Base-by-base conservation (phyloP, 805 yeast species). In the Vanderwaltozyma yarrowii region DNA sequence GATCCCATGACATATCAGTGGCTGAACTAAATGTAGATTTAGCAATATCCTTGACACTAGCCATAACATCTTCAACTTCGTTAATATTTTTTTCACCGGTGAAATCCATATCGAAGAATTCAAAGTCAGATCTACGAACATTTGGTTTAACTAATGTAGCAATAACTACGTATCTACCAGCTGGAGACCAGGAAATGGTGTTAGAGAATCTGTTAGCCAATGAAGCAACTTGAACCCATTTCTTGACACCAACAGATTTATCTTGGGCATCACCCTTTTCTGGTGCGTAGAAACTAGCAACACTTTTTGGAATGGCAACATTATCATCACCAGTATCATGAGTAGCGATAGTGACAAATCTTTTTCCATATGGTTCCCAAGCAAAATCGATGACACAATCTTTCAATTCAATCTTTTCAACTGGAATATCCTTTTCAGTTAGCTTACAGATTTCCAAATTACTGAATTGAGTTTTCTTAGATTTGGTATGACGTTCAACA, bases 401-500 rank as follows among this genome's bases (percentile, higher is more conserved):
- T 64, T 85, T 85, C 58, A 88, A 72, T 65, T 92, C 99, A 49
- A 92, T 70, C 50, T 86, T 89, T 59, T 88, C 96, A 43, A 88
- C 95, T 24, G 98, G 97, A 50, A 89, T 76, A 54, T 83, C 94
- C 65, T 77, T 84, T 65, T 89, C 98, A 43, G 71, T 70, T 41
- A 87, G 64, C 55, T 85, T 81, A 74, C 89, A 85, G 58, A 92
- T 80, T 65, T 92, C 97, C 61, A 92, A 72, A 60, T 86, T 86
- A 41, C 96, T 78, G 72, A 86, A 87, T 37, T 80, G 63, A 16
- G 95, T 84, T 74, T 94, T 92, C 62, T 81, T 84, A 35, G 96
- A 81, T 65, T 92, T 92, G 40, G 96, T 85, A 66, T 87, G 95
- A 66, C 97, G 85, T 63, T 88, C 96, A 50, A 92, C 96, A 68